phyloP scores from a whole-genome alignment of 1,284 basidiomycete species.

The Microbotryum intermedium region DNA sequence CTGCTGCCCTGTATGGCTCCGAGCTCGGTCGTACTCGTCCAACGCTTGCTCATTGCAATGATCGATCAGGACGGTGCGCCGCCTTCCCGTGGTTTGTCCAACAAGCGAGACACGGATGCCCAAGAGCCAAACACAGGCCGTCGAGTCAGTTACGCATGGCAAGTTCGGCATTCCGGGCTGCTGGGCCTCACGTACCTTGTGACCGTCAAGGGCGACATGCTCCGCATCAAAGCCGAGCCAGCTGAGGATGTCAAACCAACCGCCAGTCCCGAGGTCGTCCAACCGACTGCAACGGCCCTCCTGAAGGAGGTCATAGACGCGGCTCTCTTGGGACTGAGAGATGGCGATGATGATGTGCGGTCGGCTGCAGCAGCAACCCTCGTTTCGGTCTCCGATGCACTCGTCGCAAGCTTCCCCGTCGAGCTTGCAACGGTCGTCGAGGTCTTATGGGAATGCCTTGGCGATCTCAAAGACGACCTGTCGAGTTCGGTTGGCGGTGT shows the following conservation, averaged over 20 bases:
- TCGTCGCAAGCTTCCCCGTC: conserved; percentile 63
- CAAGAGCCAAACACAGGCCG: conserved; percentile 41
- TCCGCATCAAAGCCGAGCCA: conserved; percentile 41
- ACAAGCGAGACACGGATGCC: conserved; percentile 11
- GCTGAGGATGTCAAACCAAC: conserved; percentile 16
- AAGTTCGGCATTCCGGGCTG: conserved; percentile 91
- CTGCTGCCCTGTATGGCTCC: conserved; percentile 77
- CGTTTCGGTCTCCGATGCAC: conserved; percentile 69
- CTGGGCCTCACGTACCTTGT: conserved; percentile 97
- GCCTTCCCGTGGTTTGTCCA: conserved; percentile 12
- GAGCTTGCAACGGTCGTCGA: conserved; percentile 58
- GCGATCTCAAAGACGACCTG: conserved; percentile 90
- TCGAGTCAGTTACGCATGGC: conserved; percentile 70
- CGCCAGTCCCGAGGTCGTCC: neutral
- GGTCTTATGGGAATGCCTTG: conserved; percentile 84
- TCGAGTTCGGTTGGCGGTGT: conserved; percentile 94
- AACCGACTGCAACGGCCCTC: conserved; percentile 42
- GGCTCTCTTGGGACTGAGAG: conserved; percentile 75
- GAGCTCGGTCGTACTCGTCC: conserved; percentile 66
- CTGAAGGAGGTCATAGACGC: conserved; percentile 69
- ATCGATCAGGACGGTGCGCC: conserved; percentile 71
- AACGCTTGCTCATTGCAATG: conserved; percentile 81
- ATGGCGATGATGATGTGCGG: conserved; percentile 92
- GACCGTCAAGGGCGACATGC: conserved; percentile 76
- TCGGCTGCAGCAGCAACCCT: conserved; percentile 89